Base-by-base conservation (phyloP, 2,329 filamentous ascomycete species). In the Coleophoma cylindrospora region DNA sequence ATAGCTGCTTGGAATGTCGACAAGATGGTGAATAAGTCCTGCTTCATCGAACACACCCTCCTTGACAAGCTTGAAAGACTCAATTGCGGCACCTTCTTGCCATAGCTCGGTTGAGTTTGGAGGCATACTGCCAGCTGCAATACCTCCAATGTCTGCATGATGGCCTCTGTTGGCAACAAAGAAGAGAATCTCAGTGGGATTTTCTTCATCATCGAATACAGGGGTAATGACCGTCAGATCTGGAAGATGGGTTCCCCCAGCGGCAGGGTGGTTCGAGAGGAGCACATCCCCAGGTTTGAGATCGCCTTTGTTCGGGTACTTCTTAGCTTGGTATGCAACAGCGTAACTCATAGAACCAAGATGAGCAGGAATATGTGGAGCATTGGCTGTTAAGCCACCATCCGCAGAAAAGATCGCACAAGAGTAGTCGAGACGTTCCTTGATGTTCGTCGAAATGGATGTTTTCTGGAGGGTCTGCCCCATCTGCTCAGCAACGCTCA, bases 401-500 rank as follows among this genome's bases (percentile, higher is more conserved):
- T 82, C 78, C 0, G 81, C 77, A 57, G 89, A 87, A 55, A 91
- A 91, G 1, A 91, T 74, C 22, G 87, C 87, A 54, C 87, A 91
- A 5, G 85, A 89, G 61, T 89, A 91, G 61, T 91, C 87, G 1
- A 91, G 75, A 5, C 87, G 80, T 63, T 91, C 87, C 64, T 91
- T 86, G 64, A 90, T 85, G 59, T 89, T 90, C 2, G 83, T 87
- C 58, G 79, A 86, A 49, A 89, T 83, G 61, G 83, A 86, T 0
- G 86, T 89, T 71, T 89, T 90, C 61, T 89, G 86, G n/a, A 90
- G 67, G 3, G 84, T 83, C 44, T 84, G 74, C 1, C 87, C 86
- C 87, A 91, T 91, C 62, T 91, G 86, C 67, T 91, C 87, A 1
- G 87, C 87, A 59, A 91, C 89, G 14, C 84, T 83, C 87, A 90